Evolutionary conservation across 192 early-diverging fungal genomes (phyloP), one percentile per base, ranked within the genome.

Genomic region (Gamsiella multidivaricata): DNA sequence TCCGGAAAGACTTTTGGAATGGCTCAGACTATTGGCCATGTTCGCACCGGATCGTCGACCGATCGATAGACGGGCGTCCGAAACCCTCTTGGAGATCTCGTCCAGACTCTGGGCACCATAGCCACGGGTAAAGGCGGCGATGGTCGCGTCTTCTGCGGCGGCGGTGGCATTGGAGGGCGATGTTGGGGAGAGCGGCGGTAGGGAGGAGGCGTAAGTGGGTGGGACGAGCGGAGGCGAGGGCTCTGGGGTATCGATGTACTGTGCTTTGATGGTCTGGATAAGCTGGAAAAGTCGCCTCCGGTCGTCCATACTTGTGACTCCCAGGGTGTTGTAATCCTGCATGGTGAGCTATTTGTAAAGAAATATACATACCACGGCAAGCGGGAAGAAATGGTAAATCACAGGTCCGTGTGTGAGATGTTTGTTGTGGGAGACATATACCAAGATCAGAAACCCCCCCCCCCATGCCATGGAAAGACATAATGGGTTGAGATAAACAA

Each of bases 301-400:
- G 60, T 89, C 88, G 34, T 87, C 81, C 74, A 87, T 86, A 22
- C 84, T 81, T 18, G 81, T 87, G 33, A 89, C 86, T 23, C 88
- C 88, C 33, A 89, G 52, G 31, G 70, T 70, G 32, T 72, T 81
- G 58, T 88, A 89, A 62, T 89, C 91, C 64, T 93, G 92, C 91
- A 95, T 94, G n/a, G 89, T 91, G 54, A 95, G 81, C 84, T 91
- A 80, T 60, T 70, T 56, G 25, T 64, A 61, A 52, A 49, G 57
- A 28, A 23, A 64, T 8, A 58, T 51, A 7, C 22, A 43, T 25
- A 45, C 45, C 5, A 18, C n/a, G n/a, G 5, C 34, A 6, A 43
- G 46, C 5, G 31, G 28, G 29, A 37, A 52, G 23, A 52, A 54
- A 53, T 12, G 33, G 36, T 42, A 56, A 59, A 45, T 9, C 14